Evolutionary conservation across 208 protist genomes (phyloP), one percentile per base, ranked within the genome.

Genomic region (Acanthamoeba castellanii): DNA sequence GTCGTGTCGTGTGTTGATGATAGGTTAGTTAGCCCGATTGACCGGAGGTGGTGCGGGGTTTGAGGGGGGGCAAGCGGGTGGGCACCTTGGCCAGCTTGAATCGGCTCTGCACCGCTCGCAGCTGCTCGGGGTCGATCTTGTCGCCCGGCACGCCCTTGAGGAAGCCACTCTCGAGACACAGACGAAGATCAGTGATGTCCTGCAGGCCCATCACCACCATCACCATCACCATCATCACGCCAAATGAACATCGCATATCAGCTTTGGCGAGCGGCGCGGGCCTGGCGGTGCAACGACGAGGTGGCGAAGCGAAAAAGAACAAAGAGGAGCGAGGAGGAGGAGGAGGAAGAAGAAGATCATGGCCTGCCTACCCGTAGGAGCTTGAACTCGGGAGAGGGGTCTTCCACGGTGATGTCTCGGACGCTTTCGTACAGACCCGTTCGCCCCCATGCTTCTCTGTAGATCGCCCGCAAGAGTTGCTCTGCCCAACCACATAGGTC

Each of bases 381-480:
- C 70, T 34, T 81, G 37, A 81, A 81, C 70, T 81, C 70, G 27
- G 70, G 70, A 81, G 70, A 81, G 22, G 70, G 70, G 34, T 81
- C 70, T 37, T 81, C 70, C 5, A 81, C 70, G 70, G 70, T 81
- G 70, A 81, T 81, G 20, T 81, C 70, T 81, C 37, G 30, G 34
- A 81, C 70, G 70, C 37, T 16, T 37, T 32, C 27, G 22, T 81
- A 81, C 25, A 47, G 37, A 25, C 42, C 42, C 42, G 72, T 50
- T 7, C 32, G 37, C 16, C 3, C 72, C 42, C 37, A 81, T n/a
- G 32, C 37, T 25, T 81, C 42, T 34, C 37, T 81, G 32, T 81
- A 47, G 42, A 37, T 81, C 18, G 72, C 20, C 18, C 32, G 9
- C 20, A 47, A 25, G 16, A 37, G 37, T 81, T 81, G 32, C 3